These are phyloP conservation scores for Capronia epimyces DNA, from an alignment of 2,329 filamentous ascomycete genomes.

Conservation along the genomic window DNA sequence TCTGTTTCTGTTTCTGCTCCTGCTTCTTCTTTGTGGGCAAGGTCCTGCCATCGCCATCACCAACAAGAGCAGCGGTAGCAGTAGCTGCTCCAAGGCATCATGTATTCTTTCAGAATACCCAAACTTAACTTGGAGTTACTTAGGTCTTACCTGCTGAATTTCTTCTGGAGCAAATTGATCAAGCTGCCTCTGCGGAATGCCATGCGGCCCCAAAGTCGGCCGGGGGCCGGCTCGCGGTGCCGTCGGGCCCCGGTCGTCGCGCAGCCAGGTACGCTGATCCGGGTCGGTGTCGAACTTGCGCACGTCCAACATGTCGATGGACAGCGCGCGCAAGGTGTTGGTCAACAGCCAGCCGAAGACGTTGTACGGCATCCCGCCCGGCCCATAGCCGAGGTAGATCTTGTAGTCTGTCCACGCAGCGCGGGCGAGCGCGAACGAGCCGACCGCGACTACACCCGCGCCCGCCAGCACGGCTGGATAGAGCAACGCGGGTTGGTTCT, in stretches of 20 bases:
- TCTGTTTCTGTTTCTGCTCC: no score
- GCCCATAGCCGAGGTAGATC: conserved; percentile 33
- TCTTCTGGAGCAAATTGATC: conserved; percentile 6
- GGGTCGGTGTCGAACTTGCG: conserved; percentile 1
- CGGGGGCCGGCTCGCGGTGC: neutral
- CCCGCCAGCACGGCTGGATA: conserved; percentile 1
- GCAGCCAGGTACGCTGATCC: conserved; percentile 9
- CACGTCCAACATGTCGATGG: conserved; percentile 6
- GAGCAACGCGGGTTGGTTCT: neutral
- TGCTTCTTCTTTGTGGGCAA: no score
- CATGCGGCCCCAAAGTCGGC: conserved; percentile 5
- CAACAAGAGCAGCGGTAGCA: no score
- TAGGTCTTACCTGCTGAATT: conserved; percentile 6
- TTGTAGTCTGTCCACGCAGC: conserved; percentile 29
- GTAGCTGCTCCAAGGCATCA: no score
- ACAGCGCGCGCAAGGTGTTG: neutral
- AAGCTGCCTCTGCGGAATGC: conserved; percentile 11
- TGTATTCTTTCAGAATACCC: no score
- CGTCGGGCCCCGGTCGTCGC: neutral
- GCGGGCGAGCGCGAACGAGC: conserved; percentile 1
- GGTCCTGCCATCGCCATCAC: no score
- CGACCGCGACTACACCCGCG: neutral
- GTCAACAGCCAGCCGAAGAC: conserved; percentile 33
- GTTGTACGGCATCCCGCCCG: conserved; percentile 35
- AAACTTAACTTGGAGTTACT: no score